Conservation (phyloP, 805 yeast genomes). For the Saitoella complicata region DNA sequence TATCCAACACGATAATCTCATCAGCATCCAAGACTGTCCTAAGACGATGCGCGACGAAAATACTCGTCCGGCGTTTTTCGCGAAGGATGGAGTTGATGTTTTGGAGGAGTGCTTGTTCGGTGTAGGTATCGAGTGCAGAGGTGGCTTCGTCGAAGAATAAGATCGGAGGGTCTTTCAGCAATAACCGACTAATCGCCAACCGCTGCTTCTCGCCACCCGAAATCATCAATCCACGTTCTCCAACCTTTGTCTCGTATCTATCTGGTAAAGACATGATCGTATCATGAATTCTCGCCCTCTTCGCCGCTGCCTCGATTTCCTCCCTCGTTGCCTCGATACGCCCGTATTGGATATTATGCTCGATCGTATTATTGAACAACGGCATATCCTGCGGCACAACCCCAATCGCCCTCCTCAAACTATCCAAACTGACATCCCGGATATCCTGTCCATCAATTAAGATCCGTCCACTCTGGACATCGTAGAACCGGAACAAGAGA, state of each 20-base stretch:
- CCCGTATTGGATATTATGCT: constrained; percentile 81
- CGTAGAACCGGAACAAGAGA: constrained; percentile 78
- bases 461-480: constrained; percentile 60
- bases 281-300: constrained; percentile 49
- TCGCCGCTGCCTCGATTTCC: constrained; percentile 49
- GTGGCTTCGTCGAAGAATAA: constrained; percentile 89
- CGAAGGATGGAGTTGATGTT: constrained; percentile 57
- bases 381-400: constrained; percentile 98
- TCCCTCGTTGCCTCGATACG: constrained; percentile 53
- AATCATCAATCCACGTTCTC: constrained; percentile 94
- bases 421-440: constrained; percentile 52
- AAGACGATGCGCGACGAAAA: constrained; percentile 76
- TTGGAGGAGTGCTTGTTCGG: constrained; percentile 67
- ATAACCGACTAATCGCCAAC: constrained; percentile 80
- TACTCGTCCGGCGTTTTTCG: constrained; percentile 41
- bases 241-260: constrained; percentile 74
- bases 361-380: constrained; percentile 73
- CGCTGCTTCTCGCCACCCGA: constrained; percentile 99
- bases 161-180: constrained; percentile 72
- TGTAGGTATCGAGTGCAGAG: constrained; percentile 83
- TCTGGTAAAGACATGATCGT: constrained; percentile 62
- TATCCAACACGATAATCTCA: constrained; percentile 70
- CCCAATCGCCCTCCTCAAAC: constrained; percentile 60
- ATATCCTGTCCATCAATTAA: constrained; percentile 82
- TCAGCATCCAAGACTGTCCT: constrained; percentile 31